A percentile compares a stretch with the other conserved stretches of the same genome.
phyloP scores from a whole-genome alignment of 129 eudicot species.

The Artemisia annua region DNA sequence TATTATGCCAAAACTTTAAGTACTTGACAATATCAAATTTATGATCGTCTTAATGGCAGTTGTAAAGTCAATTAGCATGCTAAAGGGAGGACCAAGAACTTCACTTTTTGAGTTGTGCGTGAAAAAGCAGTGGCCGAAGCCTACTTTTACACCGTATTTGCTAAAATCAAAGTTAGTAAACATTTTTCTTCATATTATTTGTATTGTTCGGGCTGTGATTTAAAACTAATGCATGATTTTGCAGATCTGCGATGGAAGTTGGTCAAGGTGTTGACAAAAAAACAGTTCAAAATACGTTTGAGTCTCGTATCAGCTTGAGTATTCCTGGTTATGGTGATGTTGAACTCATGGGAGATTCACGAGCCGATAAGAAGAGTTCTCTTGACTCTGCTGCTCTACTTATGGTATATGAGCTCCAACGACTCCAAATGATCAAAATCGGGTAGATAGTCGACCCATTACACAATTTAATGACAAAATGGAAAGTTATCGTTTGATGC shows the following conservation, averaged over 20 bases:
- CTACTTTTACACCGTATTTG: constrained; percentile 53
- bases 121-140: constrained; percentile 86
- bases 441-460: not conserved
- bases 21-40: not conserved
- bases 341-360: constrained; percentile 54
- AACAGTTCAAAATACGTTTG: constrained; percentile 50
- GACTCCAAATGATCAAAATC: constrained; percentile 49
- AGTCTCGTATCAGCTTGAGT: constrained; percentile 52
- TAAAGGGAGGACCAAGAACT: constrained; percentile 85
- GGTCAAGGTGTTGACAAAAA: constrained; percentile 56
- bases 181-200: too few species aligned
- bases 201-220: too few species aligned
- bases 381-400: constrained; percentile 73
- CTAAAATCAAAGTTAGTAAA: constrained; percentile 57
- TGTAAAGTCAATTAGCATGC: constrained; percentile 58
- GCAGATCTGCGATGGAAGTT: constrained; percentile 55
- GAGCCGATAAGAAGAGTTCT: constrained; percentile 83
- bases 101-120: constrained; percentile 67
- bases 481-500: not conserved
- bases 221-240: not conserved
- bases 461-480: too few species aligned
- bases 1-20: too few species aligned
- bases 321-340: constrained; percentile 63
- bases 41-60: constrained; percentile 36
- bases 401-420: constrained; percentile 67